phyloP scores from a whole-genome alignment of 140 eudicot genomes.

The Oenanthe javanica region DNA sequence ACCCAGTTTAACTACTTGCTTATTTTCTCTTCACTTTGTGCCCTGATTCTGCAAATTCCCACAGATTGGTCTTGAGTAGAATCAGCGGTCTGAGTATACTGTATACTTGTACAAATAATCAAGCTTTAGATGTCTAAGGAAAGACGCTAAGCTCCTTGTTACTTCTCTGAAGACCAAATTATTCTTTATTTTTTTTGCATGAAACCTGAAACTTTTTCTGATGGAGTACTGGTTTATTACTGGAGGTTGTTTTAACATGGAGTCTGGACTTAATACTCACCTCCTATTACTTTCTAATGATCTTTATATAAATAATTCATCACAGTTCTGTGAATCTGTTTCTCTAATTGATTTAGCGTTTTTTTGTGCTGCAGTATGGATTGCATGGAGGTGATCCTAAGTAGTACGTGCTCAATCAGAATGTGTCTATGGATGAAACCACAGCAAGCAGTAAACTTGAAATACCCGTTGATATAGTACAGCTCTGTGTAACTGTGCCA shows the following conservation, averaged over 20 bases:
- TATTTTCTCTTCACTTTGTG: not conserved
- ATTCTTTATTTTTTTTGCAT: not conserved
- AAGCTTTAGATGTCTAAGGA: not conserved
- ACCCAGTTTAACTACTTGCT: not conserved
- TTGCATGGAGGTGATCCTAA: conserved; percentile 20
- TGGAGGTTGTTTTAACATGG: not conserved
- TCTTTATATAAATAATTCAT: not conserved
- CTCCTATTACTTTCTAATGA: not conserved
- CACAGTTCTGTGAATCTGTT: not conserved
- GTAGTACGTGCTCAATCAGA: conserved; percentile 11
- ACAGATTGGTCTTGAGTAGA: not conserved
- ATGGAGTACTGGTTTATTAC: not conserved
- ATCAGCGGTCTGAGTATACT: not conserved
- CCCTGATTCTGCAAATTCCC: not conserved
- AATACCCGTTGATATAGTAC: not conserved
- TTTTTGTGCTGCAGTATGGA: conserved; percentile 22
- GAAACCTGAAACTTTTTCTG: not conserved
- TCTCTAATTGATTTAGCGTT: not conserved
- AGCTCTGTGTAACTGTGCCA: not conserved
- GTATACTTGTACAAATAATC: not conserved
- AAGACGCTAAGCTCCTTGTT: not conserved
- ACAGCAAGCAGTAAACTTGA: conserved; percentile 3
- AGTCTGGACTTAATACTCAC: not conserved
- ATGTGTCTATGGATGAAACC: conserved; percentile 6
- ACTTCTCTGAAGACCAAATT: not conserved